A percentile compares a stretch with the other conserved stretches of the same genome.
Evolutionary conservation across 805 yeast species (phyloP).

Genomic region (Alloascoidea hylecoeti): DNA sequence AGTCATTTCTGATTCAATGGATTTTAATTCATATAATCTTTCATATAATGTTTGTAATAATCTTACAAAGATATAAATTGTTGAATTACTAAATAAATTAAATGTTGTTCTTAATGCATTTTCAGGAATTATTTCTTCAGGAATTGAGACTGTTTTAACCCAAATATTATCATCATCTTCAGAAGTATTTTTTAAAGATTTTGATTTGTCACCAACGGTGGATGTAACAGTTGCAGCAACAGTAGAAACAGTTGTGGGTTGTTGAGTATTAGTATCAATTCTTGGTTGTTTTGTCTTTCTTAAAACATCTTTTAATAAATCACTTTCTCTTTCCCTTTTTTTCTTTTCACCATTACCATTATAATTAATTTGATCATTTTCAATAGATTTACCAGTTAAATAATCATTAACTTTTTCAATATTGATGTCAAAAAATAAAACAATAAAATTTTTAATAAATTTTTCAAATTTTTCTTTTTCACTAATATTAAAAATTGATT

Average conservation of each 20-base stretch:
- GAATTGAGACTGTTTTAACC: conserved; percentile 23
- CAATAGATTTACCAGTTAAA: too few relatives aligned
- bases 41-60: conserved; percentile 69
- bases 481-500: too few relatives aligned
- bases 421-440: too few relatives aligned
- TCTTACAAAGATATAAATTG: conserved; percentile 82
- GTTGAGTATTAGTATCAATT: conserved; percentile 5
- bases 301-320: conserved; percentile 35
- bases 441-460: too few relatives aligned
- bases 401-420: too few relatives aligned
- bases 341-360: too few relatives aligned
- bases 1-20: conserved; percentile 55
- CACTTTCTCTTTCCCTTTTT: conserved; percentile 29
- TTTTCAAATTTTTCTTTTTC: too few relatives aligned
- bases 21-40: conserved; percentile 67
- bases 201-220: too few relatives aligned
- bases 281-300: conserved; percentile 20
- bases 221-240: conserved; percentile 6
- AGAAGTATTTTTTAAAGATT: conserved; percentile 4
- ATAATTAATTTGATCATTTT: too few relatives aligned
- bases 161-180: conserved; percentile 38
- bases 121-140: conserved; percentile 7
- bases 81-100: conserved; percentile 80
- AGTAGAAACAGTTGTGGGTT: background rate
- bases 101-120: conserved; percentile 23